Base-by-base conservation (phyloP, 768 basidiomycete genomes). In the Trametes elegans region DNA sequence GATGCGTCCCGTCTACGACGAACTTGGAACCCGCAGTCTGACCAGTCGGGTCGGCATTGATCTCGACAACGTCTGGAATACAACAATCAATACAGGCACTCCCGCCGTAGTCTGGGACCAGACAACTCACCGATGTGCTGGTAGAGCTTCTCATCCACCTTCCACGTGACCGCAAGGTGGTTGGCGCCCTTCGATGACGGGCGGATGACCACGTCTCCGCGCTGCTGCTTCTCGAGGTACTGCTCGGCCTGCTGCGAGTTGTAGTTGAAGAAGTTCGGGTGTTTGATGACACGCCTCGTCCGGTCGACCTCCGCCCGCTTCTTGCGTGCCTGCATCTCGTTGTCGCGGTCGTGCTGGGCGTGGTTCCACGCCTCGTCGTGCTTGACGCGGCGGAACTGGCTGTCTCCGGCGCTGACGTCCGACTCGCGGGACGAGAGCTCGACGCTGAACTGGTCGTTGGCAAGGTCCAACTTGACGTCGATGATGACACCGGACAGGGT, bases 121-220 rank as follows among this genome's bases (percentile, higher is more conserved):
- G 43, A 52, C 40, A 13, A 50, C 87, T 46, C 65, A 93, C 94
- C 94, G 54, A 99, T 90, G 67, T 99, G 97, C 67, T 98, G 97
- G 70, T 90, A 98, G 24, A 99, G 74, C 56, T 87, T 90, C 54
- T 97, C 89, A 59, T 95, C 96, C 2, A 99, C 94, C 73, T 98
- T 99, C 97, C 97, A 99, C 0, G 97, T 99, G 9, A 99, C 89
- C 39, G 96, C 96, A 32, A 99, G 77, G 73, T 98, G 97, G 63
- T 97, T 83, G 32, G 79, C 74, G 13, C 96, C 96, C 70, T 95
- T 94, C 4, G 96, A 98, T 16, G 94, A 96, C 0, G 97, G 97
- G 40, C 97, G 79, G 60, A 99, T 93, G 36, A 98, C 90, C 35
- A 96, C 95, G 69, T 98, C 97, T 9, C 97, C 97, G 18, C 92